phyloP scores from a whole-genome alignment of 768 basidiomycete species.

The Chalciporus piperatus region DNA sequence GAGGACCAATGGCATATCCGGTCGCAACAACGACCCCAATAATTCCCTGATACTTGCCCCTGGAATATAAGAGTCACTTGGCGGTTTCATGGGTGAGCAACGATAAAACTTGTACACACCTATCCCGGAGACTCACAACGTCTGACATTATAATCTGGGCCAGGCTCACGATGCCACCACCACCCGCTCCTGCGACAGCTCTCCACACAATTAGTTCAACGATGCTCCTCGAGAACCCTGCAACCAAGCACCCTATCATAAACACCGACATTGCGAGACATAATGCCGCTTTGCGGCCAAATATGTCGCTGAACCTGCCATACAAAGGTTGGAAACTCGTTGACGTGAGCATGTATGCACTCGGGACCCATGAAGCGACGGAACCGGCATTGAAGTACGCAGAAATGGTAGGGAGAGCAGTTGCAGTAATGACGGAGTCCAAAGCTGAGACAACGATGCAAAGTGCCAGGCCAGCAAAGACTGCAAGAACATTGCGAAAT shows the following conservation, averaged over 20 bases:
- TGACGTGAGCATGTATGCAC: slow-evolving; percentile 65
- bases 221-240: slow-evolving; percentile 66
- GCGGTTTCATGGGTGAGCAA: not conserved
- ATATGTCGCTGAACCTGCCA: slow-evolving; percentile 64
- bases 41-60: slow-evolving; percentile 78
- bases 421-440: slow-evolving; percentile 73
- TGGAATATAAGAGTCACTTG: slow-evolving; percentile 19
- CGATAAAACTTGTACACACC: slow-evolving; percentile 35
- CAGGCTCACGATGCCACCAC: slow-evolving; percentile 68
- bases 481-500: slow-evolving; percentile 56
- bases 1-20: slow-evolving; percentile 64
- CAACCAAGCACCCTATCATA: slow-evolving; percentile 60
- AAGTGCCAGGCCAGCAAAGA: slow-evolving; percentile 58
- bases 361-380: slow-evolving; percentile 62
- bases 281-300: slow-evolving; percentile 61
- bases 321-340: slow-evolving; percentile 41
- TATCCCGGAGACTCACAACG: slow-evolving; percentile 65
- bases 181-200: slow-evolving; percentile 66
- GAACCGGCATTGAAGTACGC: slow-evolving; percentile 53
- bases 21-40: slow-evolving; percentile 53
- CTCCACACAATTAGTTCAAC: slow-evolving; percentile 67
- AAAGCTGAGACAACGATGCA: slow-evolving; percentile 61
- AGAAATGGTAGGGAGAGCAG: slow-evolving; percentile 69
- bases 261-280: slow-evolving; percentile 59
- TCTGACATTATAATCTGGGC: slow-evolving; percentile 72